phyloP scores from a whole-genome alignment of 768 basidiomycete genomes.

The Termitomyces sp. region DNA sequence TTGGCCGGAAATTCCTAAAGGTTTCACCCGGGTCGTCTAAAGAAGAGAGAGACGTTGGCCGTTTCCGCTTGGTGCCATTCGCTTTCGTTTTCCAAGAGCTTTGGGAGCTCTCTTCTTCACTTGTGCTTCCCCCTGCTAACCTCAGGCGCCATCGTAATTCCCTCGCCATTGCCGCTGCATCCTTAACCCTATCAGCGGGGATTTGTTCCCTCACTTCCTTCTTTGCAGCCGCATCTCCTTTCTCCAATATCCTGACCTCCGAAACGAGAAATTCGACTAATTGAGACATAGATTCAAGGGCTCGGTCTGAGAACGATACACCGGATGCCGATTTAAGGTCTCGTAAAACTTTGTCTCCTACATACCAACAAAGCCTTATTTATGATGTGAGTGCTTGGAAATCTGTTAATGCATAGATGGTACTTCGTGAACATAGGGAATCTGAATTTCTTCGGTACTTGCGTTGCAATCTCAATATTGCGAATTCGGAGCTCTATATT shows the following conservation, averaged over 20 bases:
- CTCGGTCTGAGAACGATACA: conserved; percentile 35
- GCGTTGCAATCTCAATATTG: conserved; percentile 88
- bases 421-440: conserved; percentile 81
- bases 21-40: conserved; percentile 13
- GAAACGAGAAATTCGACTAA: conserved; percentile 77
- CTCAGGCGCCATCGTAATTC: conserved; percentile 84
- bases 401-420: conserved; percentile 4
- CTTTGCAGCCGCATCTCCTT: conserved; percentile 61
- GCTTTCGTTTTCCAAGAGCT: conserved; percentile 14
- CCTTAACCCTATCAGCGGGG: conserved; percentile 76
- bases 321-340: conserved; percentile 53
- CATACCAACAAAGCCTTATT: conserved; percentile 83
- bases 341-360: conserved; percentile 73
- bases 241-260: conserved; percentile 70
- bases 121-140: conserved; percentile 51
- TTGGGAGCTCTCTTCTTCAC: conserved; percentile 56
- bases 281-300: conserved; percentile 64
- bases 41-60: conserved; percentile 21
- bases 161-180: conserved; percentile 72
- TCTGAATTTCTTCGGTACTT: conserved; percentile 88
- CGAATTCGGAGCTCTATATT: conserved; percentile 78
- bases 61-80: conserved; percentile 37
- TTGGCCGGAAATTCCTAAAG: conserved; percentile 68
- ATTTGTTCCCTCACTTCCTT: conserved; percentile 79
- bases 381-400: not conserved